phyloP scores from a whole-genome alignment of 441 rosid genomes.

The Pelargonium cotyledonis region DNA sequence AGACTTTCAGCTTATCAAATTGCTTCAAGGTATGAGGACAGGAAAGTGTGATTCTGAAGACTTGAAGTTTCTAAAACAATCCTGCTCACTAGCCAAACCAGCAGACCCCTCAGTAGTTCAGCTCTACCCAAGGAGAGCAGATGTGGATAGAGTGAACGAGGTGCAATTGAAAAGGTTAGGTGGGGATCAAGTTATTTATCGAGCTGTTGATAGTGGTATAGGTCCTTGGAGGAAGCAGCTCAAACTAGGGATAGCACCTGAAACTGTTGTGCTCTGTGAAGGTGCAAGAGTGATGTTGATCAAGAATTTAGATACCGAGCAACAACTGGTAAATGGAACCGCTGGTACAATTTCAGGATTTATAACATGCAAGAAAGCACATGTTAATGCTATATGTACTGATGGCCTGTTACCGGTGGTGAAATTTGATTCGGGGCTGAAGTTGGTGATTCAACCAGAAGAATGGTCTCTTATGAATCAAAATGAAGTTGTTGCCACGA shows the following conservation, averaged over 20 bases:
- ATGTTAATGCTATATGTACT: background rate
- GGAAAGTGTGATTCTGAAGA: conserved; percentile 24
- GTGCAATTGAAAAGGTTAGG: conserved; percentile 22
- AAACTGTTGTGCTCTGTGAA: conserved; percentile 22
- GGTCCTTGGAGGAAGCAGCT: conserved; percentile 20
- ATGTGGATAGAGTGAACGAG: conserved; percentile 27
- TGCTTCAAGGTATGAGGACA: conserved; percentile 31
- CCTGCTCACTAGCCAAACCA: conserved; percentile 16
- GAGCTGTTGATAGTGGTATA: conserved; percentile 25
- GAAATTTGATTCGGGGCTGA: conserved; percentile 30
- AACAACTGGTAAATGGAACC: conserved; percentile 32
- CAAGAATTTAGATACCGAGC: conserved; percentile 22
- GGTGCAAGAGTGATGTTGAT: conserved; percentile 41
- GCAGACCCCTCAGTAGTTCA: conserved; percentile 23
- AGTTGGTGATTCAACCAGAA: conserved; percentile 18
- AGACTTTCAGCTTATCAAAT: conserved; percentile 21
- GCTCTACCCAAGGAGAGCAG: conserved; percentile 31
- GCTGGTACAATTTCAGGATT: conserved; percentile 27
- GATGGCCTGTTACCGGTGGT: conserved; percentile 26
- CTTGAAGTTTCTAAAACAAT: conserved; percentile 23
- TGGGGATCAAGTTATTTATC: conserved; percentile 15
- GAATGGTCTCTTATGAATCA: conserved; percentile 22
- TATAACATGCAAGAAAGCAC: background rate
- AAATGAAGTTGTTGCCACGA: conserved; percentile 18
- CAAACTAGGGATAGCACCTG: conserved; percentile 23